A percentile compares a stretch with the other conserved stretches of the same genome.
phyloP scores from a whole-genome alignment of 306 rosid genomes.

The Cucurbita pepo region DNA sequence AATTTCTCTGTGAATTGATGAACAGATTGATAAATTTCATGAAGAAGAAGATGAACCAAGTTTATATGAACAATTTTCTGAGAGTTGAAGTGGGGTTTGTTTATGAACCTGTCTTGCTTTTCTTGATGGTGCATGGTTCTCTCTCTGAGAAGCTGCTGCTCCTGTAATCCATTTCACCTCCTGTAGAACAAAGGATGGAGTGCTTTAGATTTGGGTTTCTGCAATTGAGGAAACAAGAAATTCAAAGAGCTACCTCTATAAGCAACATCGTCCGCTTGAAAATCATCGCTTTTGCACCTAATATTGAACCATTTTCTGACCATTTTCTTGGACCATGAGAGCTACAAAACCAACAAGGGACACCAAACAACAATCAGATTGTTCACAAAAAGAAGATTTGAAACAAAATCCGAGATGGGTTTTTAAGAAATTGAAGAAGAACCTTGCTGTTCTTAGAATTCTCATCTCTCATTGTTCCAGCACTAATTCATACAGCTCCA shows the following conservation, averaged over 20 bases:
- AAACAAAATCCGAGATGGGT: conserved; percentile 9
- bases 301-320: conserved; percentile 92
- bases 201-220: background rate
- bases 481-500: conserved; percentile 54
- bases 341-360: conserved; percentile 40
- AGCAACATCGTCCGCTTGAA: conserved; percentile 50
- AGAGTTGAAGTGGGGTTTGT: background rate
- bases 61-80: background rate
- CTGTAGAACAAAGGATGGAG: conserved; percentile 32
- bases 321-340: conserved; percentile 99
- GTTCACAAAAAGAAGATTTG: conserved; percentile 4
- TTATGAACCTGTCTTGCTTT: conserved; percentile 85
- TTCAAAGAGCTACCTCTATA: conserved; percentile 45
- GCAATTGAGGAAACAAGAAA: background rate
- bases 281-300: conserved; percentile 73
- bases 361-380: conserved; percentile 27
- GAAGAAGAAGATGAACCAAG: background rate
- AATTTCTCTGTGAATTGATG: conserved; percentile 60
- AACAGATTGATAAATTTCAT: background rate
- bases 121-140: conserved; percentile 77
- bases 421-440: conserved; percentile 10
- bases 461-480: conserved; percentile 74
- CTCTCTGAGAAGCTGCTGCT: conserved; percentile 84
- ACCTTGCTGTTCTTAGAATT: conserved; percentile 91
- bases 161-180: conserved; percentile 62